Evolutionary conservation across 1,139 yeast genomes (phyloP).

Genomic region (Kazachstania sp.): DNA sequence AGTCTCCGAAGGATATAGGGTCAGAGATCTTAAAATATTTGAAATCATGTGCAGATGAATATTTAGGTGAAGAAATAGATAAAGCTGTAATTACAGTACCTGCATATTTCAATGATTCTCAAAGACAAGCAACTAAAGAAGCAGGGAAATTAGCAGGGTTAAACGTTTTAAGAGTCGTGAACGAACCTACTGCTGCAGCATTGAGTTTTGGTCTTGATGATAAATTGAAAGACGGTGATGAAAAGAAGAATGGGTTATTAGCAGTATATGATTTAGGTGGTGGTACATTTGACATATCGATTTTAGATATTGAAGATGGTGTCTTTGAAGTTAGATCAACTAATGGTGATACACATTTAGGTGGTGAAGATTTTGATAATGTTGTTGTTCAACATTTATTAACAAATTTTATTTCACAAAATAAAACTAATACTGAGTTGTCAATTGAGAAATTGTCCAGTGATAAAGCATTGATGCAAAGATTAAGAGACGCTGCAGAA

Average conservation of each 20-base stretch:
- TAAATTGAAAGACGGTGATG: conserved; percentile 3
- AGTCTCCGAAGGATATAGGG: conserved; percentile 28
- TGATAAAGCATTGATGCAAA: conserved; percentile 39
- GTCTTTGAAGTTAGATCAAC: conserved; percentile 76
- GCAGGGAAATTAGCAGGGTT: conserved; percentile 63
- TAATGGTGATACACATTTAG: conserved; percentile 78
- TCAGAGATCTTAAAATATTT: conserved; percentile 29
- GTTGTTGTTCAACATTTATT: conserved; percentile 48
- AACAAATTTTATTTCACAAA: conserved; percentile 36
- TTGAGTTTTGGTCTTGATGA: conserved; percentile 63
- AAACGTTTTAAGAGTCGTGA: conserved; percentile 59
- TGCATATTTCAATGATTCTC: conserved; percentile 72
- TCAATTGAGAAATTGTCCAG: conserved; percentile 9
- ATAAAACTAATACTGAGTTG: conserved; percentile 13
- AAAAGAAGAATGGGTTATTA: conserved; percentile 41
- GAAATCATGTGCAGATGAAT: conserved; percentile 48
- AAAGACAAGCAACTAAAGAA: conserved; percentile 66
- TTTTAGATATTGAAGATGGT: conserved; percentile 70
- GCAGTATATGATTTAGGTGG: conserved; percentile 82
- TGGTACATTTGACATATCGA: conserved; percentile 75
- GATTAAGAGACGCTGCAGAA: conserved; percentile 67
- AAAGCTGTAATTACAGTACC: conserved; percentile 76
- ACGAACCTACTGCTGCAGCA: conserved; percentile 80
- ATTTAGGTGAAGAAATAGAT: conserved; percentile 36
- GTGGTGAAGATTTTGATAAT: conserved; percentile 77